A percentile compares a stretch with the other conserved stretches of the same genome.
Conservation (phyloP, 306 rosid species). For the Calophaca sinica region DNA sequence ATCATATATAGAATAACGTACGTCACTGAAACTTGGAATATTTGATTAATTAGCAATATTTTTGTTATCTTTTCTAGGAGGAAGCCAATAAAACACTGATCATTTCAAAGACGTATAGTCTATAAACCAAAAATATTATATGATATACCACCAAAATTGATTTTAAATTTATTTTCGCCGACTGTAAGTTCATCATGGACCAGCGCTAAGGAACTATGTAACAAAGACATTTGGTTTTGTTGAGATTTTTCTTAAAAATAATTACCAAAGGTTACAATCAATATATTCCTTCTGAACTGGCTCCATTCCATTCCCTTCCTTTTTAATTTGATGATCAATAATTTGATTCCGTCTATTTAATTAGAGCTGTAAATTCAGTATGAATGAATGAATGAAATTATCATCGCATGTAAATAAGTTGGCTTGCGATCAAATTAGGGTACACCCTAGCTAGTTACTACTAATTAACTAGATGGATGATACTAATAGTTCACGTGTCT, state of each 20-base stretch:
- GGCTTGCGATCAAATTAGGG: conserved; percentile 40
- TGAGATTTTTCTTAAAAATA: conserved; percentile 49
- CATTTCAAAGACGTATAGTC: conserved; percentile 26
- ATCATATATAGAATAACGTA: conserved; percentile 35
- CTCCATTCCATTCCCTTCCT: conserved; percentile 37
- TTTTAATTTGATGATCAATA: too few relatives aligned
- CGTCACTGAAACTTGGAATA: conserved; percentile 41
- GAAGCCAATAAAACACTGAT: conserved; percentile 5
- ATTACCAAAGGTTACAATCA: conserved; percentile 55
- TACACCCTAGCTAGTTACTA: conserved; percentile 5
- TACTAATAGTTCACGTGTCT: conserved; percentile 49
- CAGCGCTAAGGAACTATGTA: conserved; percentile 52
- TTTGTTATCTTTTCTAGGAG: conserved; percentile 15
- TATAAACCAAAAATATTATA: conserved; percentile 21
- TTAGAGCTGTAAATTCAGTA: conserved; percentile 39
- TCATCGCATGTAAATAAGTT: not conserved
- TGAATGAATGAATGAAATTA: conserved; percentile 43
- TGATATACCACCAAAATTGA: conserved; percentile 8
- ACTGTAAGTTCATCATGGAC: conserved; percentile 52
- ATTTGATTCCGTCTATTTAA: conserved; percentile 38
- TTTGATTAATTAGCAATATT: conserved; percentile 24
- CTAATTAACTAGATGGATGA: conserved; percentile 31
- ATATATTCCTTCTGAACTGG: conserved; percentile 67
- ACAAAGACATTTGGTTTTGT: conserved; percentile 60
- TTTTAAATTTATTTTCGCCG: conserved; percentile 39